These are phyloP conservation scores for Apiospora malaysiana DNA, from an alignment of 2,329 filamentous ascomycete species.

Conservation along the genomic window DNA sequence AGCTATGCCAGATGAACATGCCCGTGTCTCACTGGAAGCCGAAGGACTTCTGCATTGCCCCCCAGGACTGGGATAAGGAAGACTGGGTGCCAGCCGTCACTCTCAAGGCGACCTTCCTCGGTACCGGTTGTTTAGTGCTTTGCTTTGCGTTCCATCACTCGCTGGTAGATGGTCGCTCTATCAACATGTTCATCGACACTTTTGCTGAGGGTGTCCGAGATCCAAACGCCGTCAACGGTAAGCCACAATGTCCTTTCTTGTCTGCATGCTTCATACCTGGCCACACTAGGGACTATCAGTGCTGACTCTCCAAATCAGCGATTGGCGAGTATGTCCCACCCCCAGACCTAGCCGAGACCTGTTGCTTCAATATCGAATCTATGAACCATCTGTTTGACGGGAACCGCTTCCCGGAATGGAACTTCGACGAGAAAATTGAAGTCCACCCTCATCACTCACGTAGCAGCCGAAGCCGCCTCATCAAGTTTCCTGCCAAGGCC, in stretches of 20 bases:
- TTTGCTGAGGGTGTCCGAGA: conserved; percentile 22
- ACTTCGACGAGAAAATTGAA: not conserved
- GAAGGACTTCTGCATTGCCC: conserved; percentile 24
- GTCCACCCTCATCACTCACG: not conserved
- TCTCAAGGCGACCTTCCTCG: conserved; percentile 28
- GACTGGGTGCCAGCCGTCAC: conserved; percentile 28
- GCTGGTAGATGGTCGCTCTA: conserved; percentile 25
- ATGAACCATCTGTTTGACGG: not conserved
- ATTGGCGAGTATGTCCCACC: not conserved
- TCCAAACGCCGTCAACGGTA: not conserved
- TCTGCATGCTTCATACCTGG: not conserved
- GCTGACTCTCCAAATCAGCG: not conserved
- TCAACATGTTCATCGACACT: conserved; percentile 22
- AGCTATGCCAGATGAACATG: conserved; percentile 25
- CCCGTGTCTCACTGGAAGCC: conserved; percentile 26
- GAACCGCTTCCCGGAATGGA: not conserved
- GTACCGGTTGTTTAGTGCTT: conserved; percentile 24
- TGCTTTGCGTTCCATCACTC: conserved; percentile 26
- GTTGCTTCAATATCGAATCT: not conserved
- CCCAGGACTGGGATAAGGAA: not conserved
- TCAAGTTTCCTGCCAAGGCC: conserved; percentile 17
- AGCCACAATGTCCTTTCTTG: not conserved
- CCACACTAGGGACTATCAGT: not conserved
- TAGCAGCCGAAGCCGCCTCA: conserved; percentile 3
- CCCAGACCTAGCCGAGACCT: not conserved